Evolutionary conservation across 441 rosid genomes (phyloP).

Genomic region (Adansonia gregorii): DNA sequence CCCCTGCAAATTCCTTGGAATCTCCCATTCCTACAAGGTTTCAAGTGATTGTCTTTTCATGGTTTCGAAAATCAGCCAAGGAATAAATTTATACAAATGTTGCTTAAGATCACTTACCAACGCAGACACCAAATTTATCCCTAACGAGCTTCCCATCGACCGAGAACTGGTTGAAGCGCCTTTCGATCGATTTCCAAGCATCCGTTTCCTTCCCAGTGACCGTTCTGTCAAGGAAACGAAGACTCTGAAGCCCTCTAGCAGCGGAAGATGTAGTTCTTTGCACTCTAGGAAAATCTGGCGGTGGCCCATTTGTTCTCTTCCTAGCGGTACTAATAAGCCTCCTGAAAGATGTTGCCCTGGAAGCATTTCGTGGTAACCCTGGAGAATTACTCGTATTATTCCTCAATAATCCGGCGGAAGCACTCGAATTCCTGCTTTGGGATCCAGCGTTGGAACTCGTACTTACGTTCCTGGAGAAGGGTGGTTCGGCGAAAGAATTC

Average conservation of each 20-base stretch:
- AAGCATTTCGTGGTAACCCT: slow-evolving; percentile 8
- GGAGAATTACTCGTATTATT: slow-evolving; percentile 25
- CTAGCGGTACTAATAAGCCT: slow-evolving; percentile 36
- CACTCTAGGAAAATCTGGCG: slow-evolving; percentile 35
- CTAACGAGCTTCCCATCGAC: slow-evolving; percentile 51
- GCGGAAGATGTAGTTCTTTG: slow-evolving; percentile 66
- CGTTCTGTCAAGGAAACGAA: slow-evolving; percentile 78
- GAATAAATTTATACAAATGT: neutral
- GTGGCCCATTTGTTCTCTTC: slow-evolving; percentile 36
- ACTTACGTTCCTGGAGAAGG: slow-evolving; percentile 30
- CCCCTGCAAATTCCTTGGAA: slow-evolving; percentile 78
- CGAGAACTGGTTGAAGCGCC: slow-evolving; percentile 62
- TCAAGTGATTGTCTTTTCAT: neutral
- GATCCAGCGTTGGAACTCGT: slow-evolving; percentile 17
- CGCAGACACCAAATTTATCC: slow-evolving; percentile 75
- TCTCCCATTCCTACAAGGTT: slow-evolving; percentile 74
- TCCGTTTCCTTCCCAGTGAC: slow-evolving; percentile 73
- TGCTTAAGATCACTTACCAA: slow-evolving; percentile 50
- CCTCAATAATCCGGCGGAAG: neutral
- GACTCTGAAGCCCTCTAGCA: slow-evolving; percentile 70
- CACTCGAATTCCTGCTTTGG: too few relatives aligned
- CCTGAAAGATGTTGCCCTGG: slow-evolving; percentile 10
- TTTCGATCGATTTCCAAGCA: slow-evolving; percentile 77
- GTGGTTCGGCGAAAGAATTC: neutral
- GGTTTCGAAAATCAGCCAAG: too few relatives aligned